These are phyloP conservation scores for Herpetomonas tarakana DNA, from an alignment of 208 protist genomes.

Conservation along the genomic window DNA sequence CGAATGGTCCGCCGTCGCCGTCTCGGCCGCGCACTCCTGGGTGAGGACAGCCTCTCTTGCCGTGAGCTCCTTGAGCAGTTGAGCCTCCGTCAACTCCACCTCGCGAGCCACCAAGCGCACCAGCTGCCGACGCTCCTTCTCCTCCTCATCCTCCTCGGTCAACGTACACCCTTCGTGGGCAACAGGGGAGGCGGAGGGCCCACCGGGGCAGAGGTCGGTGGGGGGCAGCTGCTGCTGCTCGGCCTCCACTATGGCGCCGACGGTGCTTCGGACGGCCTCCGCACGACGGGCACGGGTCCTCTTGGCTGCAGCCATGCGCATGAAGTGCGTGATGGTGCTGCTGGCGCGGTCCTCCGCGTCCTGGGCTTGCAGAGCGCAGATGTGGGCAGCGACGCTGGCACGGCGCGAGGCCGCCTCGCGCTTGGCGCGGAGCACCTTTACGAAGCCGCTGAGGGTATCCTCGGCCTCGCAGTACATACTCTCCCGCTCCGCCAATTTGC, in stretches of 20 bases:
- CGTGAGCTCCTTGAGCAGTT: no score
- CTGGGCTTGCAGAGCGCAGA: neutral
- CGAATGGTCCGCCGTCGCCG: no score
- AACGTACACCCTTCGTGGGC: no score
- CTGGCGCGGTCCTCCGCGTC: constrained; percentile 6
- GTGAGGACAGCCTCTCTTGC: no score
- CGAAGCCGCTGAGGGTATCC: neutral
- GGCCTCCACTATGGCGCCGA: no score
- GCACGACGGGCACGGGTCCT: neutral
- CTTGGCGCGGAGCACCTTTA: neutral
- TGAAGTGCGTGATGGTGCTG: constrained; percentile 8
- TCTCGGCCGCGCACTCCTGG: no score
- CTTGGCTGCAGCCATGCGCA: constrained; percentile 6
- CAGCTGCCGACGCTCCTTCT: neutral
- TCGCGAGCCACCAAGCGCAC: neutral
- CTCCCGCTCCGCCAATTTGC: neutral
- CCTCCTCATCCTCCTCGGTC: neutral
- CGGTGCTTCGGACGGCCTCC: neutral
- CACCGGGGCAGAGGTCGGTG: no score
- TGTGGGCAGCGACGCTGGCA: neutral
- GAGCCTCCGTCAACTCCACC: no score
- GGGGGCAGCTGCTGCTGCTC: no score
- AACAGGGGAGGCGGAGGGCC: neutral
- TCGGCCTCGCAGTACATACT: neutral
- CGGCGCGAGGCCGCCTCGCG: neutral